Evolutionary conservation across 805 yeast genomes (phyloP), one percentile per base, ranked within the genome.

Genomic region (Kodamaea kakaduensis): DNA sequence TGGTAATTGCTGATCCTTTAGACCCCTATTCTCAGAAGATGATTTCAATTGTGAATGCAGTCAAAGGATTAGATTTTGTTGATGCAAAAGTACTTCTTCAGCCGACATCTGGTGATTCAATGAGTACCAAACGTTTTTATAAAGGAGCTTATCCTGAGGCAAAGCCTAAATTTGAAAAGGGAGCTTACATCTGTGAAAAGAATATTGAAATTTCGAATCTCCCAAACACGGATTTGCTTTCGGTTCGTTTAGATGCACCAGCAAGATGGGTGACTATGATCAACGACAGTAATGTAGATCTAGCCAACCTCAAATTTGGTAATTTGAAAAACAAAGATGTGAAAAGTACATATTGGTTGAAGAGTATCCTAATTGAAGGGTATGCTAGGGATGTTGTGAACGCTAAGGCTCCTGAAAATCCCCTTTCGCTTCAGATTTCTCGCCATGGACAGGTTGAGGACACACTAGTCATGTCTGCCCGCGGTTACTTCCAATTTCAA

Each of bases 401-500:
- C 9, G 63, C 57, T 0, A 57, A 56, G 0, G 27, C 63, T 1
- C 79, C 84, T 0, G 61, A 72, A 0, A 84, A 83, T 1, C 47
- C 81, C 10, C 63, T 30, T 6, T 22, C 69, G 3, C 48, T 86
- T 3, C 65, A 67, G 14, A 51, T 79, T 1, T 13, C 14, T 0
- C 38, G 45, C 5, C 38, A 38, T 2, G 32, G 28, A 3, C 22
- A 13, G 2, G 10, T 42, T n/a, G 61, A 71, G 1, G 86, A 79
- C 44, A 81, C 96, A 0, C 64, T 60, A 24, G 78, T 88, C 1
- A 84, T 90, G 93, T 72, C 80, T 1, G 81, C 84, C 25, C 65
- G 81, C 43, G 97, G 97, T 0, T 90, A 90, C 56, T 75, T 83
- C 36, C 97, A 89, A 57, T 63, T 93, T 30, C 75, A 75, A 43